phyloP scores from a whole-genome alignment of 768 basidiomycete genomes.

The Crucibulum laeve region DNA sequence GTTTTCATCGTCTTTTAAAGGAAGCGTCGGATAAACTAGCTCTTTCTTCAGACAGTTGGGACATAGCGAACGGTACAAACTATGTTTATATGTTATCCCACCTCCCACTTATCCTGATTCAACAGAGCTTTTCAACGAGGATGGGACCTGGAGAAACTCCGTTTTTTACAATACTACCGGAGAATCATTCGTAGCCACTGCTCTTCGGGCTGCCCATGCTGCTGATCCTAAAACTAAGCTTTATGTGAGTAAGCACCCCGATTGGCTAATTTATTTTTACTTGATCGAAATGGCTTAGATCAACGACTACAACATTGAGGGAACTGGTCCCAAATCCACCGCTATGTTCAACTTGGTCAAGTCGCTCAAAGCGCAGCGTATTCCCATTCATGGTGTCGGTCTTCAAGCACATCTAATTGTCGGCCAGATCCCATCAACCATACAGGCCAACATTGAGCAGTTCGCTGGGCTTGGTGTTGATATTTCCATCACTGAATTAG shows the following conservation, averaged over 20 bases:
- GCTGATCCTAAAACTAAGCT: conserved; percentile 43
- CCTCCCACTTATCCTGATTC: neutral
- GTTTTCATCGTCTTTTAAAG: neutral
- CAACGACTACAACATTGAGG: conserved; percentile 24
- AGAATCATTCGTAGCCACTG: conserved; percentile 40
- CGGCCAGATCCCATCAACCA: conserved; percentile 43
- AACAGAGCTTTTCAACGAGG: conserved; percentile 52
- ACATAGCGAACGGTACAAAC: conserved; percentile 42
- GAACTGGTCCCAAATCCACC: conserved; percentile 34
- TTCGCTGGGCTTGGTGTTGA: conserved; percentile 61
- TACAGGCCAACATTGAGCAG: conserved; percentile 43
- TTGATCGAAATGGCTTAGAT: conserved; percentile 9
- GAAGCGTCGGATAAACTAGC: neutral
- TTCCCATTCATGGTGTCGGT: conserved; percentile 59
- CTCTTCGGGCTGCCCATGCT: conserved; percentile 46
- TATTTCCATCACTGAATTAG: conserved; percentile 66
- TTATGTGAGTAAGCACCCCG: neutral
- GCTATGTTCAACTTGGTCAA: conserved; percentile 42
- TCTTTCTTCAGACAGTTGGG: conserved; percentile 34
- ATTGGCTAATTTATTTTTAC: neutral
- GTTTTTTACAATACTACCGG: conserved; percentile 51
- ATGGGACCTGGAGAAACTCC: conserved; percentile 51
- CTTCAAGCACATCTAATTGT: conserved; percentile 59
- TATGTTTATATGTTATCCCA: neutral
- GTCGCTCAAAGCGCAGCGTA: conserved; percentile 37